Evolutionary conservation across 129 eudicot species (phyloP).

Genomic region (Erigeron canadensis): DNA sequence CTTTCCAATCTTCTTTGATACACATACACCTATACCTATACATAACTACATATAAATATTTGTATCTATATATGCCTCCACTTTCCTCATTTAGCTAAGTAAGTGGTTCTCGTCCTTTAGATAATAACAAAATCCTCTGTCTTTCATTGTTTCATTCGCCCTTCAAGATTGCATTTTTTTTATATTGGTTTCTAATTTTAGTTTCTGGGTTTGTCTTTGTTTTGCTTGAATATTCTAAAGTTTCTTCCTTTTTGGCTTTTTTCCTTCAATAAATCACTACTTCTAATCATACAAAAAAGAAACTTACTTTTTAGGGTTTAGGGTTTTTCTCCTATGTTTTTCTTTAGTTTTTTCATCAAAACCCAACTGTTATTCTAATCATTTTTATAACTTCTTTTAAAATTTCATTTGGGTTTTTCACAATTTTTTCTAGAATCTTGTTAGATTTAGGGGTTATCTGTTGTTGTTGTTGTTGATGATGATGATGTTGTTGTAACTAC

Average conservation of each 20-base stretch:
- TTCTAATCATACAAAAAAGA: slow-evolving; percentile 10
- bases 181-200: slow-evolving; percentile 19
- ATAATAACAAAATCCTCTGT: background rate
- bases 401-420: slow-evolving; percentile 9
- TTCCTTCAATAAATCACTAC: slow-evolving; percentile 11
- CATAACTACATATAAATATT: slow-evolving; percentile 9
- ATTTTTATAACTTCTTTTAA: background rate
- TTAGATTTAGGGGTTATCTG: background rate
- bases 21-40: slow-evolving; percentile 4
- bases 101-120: background rate
- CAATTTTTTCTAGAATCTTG: background rate
- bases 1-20: slow-evolving; percentile 33
- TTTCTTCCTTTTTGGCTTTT: slow-evolving; percentile 26
- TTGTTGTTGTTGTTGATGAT: background rate
- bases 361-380: background rate
- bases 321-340: slow-evolving; percentile 34
- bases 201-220: slow-evolving; percentile 22
- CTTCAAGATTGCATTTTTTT: slow-evolving; percentile 36
- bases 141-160: slow-evolving; percentile 6
- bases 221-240: slow-evolving; percentile 16
- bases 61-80: background rate
- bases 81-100: slow-evolving; percentile 35
- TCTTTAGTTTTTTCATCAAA: background rate
- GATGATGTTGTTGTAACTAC: background rate
- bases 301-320: slow-evolving; percentile 35